Conservation (phyloP, 495 filamentous ascomycete genomes). For the Talaromyces stipitatus region DNA sequence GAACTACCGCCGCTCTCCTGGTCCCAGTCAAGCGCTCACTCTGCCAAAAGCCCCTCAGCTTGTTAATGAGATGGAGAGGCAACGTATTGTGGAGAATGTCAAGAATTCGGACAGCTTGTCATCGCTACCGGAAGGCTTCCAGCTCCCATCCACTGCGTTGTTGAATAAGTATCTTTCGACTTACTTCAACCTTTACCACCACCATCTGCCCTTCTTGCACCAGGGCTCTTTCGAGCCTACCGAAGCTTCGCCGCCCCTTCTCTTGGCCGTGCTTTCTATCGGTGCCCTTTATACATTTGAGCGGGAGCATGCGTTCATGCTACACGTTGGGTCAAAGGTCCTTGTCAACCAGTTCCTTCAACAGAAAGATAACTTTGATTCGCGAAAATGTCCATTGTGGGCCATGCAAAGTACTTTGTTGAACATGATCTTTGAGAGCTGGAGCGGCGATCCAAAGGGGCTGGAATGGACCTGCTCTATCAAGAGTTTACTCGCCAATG, state of each 20-base stretch:
- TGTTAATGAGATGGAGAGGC: slow-evolving; percentile 69
- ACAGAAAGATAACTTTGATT: slow-evolving; percentile 97
- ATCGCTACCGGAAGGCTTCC: slow-evolving; percentile 82
- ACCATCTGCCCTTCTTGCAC: slow-evolving; percentile 93
- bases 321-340: slow-evolving; percentile 97
- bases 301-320: slow-evolving; percentile 88
- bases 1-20: slow-evolving; percentile 60
- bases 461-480: slow-evolving; percentile 98
- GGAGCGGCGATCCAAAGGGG: slow-evolving; percentile 96
- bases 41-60: slow-evolving; percentile 61
- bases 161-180: slow-evolving; percentile 88
- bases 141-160: slow-evolving; percentile 65
- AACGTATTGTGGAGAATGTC: slow-evolving; percentile 78
- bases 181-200: slow-evolving; percentile 96
- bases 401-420: slow-evolving; percentile 92
- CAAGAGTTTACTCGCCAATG: slow-evolving; percentile 90
- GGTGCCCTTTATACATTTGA: slow-evolving; percentile 96
- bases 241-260: slow-evolving; percentile 65
- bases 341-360: slow-evolving; percentile 94
- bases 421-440: slow-evolving; percentile 99
- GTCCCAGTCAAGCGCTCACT: slow-evolving; percentile 54
- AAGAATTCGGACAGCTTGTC: slow-evolving; percentile 68
- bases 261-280: slow-evolving; percentile 90
- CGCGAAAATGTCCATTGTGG: slow-evolving; percentile 95
- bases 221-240: slow-evolving; percentile 83